These are phyloP conservation scores for Ophiocytium majus DNA, from an alignment of 352 stramenopile species.

Conservation along the genomic window DNA sequence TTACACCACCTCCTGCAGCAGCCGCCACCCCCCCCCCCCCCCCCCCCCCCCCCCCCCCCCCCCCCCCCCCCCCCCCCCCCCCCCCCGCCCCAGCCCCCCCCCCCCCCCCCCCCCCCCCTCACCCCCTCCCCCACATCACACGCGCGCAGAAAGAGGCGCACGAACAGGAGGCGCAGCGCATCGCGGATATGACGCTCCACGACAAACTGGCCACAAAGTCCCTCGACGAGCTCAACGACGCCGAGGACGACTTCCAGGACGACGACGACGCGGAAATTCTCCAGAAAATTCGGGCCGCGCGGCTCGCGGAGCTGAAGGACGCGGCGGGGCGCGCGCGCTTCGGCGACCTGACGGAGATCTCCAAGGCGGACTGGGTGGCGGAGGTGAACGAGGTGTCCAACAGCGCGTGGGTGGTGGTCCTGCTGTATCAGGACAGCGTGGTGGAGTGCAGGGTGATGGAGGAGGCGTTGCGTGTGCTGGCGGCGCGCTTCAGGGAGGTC, in stretches of 20 bases:
- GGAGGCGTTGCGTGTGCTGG: conserved; percentile 72
- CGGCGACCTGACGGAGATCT: conserved; percentile 75
- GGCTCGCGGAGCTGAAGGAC: conserved; percentile 77
- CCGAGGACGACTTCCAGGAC: conserved; percentile 53
- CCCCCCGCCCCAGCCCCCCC: no score
- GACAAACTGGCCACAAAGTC: conserved; percentile 35
- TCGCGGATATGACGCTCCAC: conserved; percentile 24
- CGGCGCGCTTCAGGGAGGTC: conserved; percentile 76
- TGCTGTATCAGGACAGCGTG: conserved; percentile 78
- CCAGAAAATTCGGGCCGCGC: conserved; percentile 13
- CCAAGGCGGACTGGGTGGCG: conserved; percentile 84
- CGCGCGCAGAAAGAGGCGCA: background rate
- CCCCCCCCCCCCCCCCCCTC: background rate
- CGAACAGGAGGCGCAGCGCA: background rate
- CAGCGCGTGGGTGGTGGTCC: conserved; percentile 75
- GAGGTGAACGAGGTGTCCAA: conserved; percentile 83
- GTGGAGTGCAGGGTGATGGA: conserved; percentile 86
- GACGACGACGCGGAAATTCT: conserved; percentile 42
- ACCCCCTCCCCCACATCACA: no score
- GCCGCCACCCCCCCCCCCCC: no score
- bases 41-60: no score
- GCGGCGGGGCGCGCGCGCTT: conserved; percentile 62
- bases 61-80: no score
- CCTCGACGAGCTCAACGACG: conserved; percentile 58
- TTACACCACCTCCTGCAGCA: no score